Evolutionary conservation across 2,329 filamentous ascomycete species (phyloP).

Genomic region (Eutypella sp.): DNA sequence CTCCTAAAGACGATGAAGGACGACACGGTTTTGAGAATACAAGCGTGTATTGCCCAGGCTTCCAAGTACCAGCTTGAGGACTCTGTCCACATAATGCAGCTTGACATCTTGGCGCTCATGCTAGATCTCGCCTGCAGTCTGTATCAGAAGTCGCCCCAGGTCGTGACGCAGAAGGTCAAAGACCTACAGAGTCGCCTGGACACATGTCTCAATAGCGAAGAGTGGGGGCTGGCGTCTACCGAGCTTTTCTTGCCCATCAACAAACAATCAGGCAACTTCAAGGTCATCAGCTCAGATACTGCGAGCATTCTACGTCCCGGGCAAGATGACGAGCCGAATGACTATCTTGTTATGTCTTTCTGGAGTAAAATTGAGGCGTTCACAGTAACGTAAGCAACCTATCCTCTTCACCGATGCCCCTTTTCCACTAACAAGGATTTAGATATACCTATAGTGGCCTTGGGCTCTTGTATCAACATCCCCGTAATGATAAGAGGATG

Average conservation of each 20-base stretch:
- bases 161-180: slow-evolving; percentile 55
- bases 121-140: slow-evolving; percentile 68
- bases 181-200: slow-evolving; percentile 60
- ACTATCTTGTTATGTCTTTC: slow-evolving; percentile 56
- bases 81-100: slow-evolving; percentile 58
- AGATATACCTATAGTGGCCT: slow-evolving; percentile 54
- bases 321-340: slow-evolving; percentile 36
- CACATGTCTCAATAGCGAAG: slow-evolving; percentile 38
- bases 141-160: slow-evolving; percentile 54
- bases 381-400: slow-evolving; percentile 44
- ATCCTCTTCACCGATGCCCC: not conserved
- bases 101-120: slow-evolving; percentile 60
- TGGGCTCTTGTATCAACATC: slow-evolving; percentile 34
- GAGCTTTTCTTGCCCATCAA: slow-evolving; percentile 53
- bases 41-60: slow-evolving; percentile 68
- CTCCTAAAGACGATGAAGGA: slow-evolving; percentile 60
- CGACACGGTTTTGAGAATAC: slow-evolving; percentile 65
- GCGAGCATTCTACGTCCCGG: slow-evolving; percentile 48
- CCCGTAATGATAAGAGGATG: slow-evolving; percentile 31
- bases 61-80: slow-evolving; percentile 65
- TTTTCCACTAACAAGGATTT: not conserved
- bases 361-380: slow-evolving; percentile 56
- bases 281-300: slow-evolving; percentile 54
- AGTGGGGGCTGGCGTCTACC: slow-evolving; percentile 42
- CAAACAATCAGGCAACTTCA: slow-evolving; percentile 41